These are phyloP conservation scores for Myrica gale DNA, from an alignment of 306 rosid species.

Conservation along the genomic window DNA sequence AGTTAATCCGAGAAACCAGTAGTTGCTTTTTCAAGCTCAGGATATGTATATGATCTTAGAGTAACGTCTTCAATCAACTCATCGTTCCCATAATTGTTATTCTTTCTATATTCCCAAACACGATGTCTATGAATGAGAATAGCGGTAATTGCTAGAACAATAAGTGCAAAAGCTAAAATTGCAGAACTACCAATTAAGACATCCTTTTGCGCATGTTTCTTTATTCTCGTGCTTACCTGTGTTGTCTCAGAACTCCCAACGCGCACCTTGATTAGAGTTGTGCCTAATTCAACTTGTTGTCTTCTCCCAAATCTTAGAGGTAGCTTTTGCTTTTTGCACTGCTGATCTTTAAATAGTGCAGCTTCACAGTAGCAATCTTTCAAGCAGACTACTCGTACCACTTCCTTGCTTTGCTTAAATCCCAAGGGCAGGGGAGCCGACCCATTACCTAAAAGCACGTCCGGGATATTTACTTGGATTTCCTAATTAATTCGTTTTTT, in stretches of 20 bases:
- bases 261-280: constrained; percentile 8
- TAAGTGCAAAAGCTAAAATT: constrained; percentile 6
- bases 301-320: constrained; percentile 16
- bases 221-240: not conserved
- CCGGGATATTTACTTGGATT: no score
- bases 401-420: no score
- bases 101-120: constrained; percentile 2
- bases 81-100: not conserved
- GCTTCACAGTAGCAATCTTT: constrained; percentile 27
- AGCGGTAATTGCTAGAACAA: constrained; percentile 3
- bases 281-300: not conserved
- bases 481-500: no score
- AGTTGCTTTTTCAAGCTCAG: constrained; percentile 34
- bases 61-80: constrained; percentile 18
- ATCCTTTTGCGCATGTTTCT: not conserved
- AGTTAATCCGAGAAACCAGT: constrained; percentile 34
- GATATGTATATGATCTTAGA: constrained; percentile 21
- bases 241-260: not conserved
- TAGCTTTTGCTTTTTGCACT: constrained; percentile 19
- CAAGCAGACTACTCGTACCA: no score
- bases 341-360: not conserved
- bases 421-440: no score
- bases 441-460: no score
- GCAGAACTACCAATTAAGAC: constrained; percentile 7
- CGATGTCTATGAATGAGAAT: constrained; percentile 6